Base-by-base conservation (phyloP, 1,284 basidiomycete genomes). In the Chiua sp. region DNA sequence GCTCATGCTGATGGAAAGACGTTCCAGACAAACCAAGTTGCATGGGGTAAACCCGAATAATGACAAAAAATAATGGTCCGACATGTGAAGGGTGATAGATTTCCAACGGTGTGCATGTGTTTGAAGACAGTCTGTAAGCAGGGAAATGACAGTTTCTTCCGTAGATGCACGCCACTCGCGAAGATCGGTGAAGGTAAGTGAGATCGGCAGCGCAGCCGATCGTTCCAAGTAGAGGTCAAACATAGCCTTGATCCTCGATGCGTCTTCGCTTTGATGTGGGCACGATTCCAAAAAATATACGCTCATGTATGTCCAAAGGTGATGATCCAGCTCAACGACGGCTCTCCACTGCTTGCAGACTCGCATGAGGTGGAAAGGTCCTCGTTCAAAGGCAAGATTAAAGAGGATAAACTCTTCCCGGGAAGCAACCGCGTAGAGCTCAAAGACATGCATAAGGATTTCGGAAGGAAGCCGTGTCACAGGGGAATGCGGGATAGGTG, bases 281-380 rank as follows among this genome's bases (percentile, higher is more conserved):
- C 20, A 18, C 11, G 52, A 48, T 0, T 52, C 56, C 11, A 53
- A 51, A 28, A 72, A 62, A 47, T 57, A 33, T 16, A 69, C 20
- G 6, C 53, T 39, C 37, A 72, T 56, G 48, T 53, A 56, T 3
- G 58, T 59, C 70, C 68, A 72, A n/a, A 72, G 64, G 7, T 28
- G 37, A 8, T 63, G 59, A 7, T 68, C 47, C 18, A 61, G 66
- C 44, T 66, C 59, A 1, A 28, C 59, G 4, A 61, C 5, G 5
- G 56, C 48, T 28, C 30, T 62, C 70, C 69, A 69, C 20, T 37
- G 50, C 18, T 18, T 57, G 52, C 68, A 70, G 23, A 68, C 65
- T 30, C 50, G 65, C 3, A 52, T 13, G 30, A 72, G 63, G 57
- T 3, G 49, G 28, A 51, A 47, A 2, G 60, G 59, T 11, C 58